Conservation (phyloP, 2,329 filamentous ascomycete genomes). For the Pseudogymnoascus sp. region DNA sequence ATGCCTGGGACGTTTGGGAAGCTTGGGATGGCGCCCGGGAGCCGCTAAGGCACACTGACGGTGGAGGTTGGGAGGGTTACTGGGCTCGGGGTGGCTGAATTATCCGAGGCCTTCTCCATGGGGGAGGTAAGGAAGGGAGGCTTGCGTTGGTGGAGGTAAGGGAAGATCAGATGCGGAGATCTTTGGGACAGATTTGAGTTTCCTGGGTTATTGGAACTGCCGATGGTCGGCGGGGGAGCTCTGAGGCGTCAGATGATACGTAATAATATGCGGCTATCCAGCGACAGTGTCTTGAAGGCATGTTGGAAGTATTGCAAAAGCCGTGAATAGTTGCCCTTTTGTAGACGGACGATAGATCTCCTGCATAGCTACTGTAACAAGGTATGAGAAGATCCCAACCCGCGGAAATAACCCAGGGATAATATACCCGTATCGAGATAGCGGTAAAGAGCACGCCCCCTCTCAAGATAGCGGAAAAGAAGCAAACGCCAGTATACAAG, state of each 20-base stretch:
- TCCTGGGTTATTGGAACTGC: background rate
- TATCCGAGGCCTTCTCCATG: too few relatives aligned
- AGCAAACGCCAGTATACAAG: conserved; percentile 4
- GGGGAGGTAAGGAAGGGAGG: background rate
- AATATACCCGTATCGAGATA: background rate
- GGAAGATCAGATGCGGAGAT: background rate
- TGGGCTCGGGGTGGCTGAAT: background rate
- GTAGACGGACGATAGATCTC: background rate
- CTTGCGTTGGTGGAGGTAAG: background rate
- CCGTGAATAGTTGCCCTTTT: background rate
- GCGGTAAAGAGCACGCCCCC: background rate
- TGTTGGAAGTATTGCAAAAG: background rate
- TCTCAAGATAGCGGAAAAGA: background rate
- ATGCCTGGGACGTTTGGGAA: background rate
- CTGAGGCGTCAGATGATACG: background rate
- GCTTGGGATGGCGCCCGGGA: background rate
- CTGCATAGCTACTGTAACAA: background rate
- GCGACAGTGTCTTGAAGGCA: background rate
- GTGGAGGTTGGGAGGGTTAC: background rate
- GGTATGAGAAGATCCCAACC: background rate
- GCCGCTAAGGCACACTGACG: background rate
- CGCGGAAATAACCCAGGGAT: background rate
- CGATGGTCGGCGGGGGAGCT: background rate
- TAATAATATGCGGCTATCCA: background rate
- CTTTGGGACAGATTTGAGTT: background rate